Evolutionary conservation across 2,329 filamentous ascomycete species (phyloP), one percentile per base, ranked within the genome.

Genomic region (Alternaria rosae): DNA sequence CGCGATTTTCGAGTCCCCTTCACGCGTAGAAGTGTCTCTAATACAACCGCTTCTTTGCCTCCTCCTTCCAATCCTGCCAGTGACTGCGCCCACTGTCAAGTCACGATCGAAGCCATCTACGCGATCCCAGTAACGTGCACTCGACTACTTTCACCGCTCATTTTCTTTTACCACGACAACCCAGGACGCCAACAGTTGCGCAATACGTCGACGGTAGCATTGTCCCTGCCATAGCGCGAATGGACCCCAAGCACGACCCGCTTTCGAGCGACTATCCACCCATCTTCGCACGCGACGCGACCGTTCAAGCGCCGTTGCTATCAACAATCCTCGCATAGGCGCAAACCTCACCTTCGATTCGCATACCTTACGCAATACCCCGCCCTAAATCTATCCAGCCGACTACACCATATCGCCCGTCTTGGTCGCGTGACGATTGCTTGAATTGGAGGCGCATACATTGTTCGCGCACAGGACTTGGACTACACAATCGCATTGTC

Each of bases 221-320:
- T 32, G 28, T n/a, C 25, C 28, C 26, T 53, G 54, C 42, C n/a
- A 28, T 47, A 44, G 61, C 57, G 70, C 71, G 69, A 54, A 79
- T 79, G 77, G 77, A 76, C 65, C 77, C 73, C 28, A 74, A 76
- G 61, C 52, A 54, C 58, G 75, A 77, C 50, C 74, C 76, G 70
- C 73, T 77, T 53, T 70, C 74, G 66, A 78, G 74, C 70, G 76
- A 78, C 65, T 78, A 73, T 48, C 73, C 76, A 47, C 75, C 75
- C 9, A 53, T 72, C 15, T 77, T 73, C 63, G 61, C 69, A 59
- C 69, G 69, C 68, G 66, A 66, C 66, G 47, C 62, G 26, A 52
- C 54, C 43, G 41, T 51, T 41, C 56, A 45, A 64, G 28, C 43
- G 38, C 32, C 38, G 38, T 55, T 50, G 15, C 57, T 13, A 61